Base-by-base conservation (phyloP, 345 rosid species). In the Combretum micranthum region DNA sequence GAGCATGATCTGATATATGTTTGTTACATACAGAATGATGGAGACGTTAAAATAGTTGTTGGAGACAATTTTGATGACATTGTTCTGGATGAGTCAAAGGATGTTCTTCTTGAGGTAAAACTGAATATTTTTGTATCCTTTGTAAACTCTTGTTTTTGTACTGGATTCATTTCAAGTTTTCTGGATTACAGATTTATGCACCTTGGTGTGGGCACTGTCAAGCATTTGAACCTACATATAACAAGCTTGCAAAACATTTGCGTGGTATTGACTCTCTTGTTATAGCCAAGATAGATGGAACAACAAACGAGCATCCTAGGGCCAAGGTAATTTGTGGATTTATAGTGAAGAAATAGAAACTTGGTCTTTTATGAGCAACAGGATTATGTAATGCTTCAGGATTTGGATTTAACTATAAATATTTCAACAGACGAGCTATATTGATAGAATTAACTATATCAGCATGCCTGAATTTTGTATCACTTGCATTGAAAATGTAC, bases 191-290 rank as follows among this genome's bases (percentile, higher is more conserved):
- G 99, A 83, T 93, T 51, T 82, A 93, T 69, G 97, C 99, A 58
- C 96, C 99, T 51, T 90, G 99, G 99, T 93, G 99, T 64, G 99
- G 99, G 56, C 99, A 93, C 76, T 93, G 99, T 75, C 96, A 93
- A 79, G 64, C 97, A 37, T 75, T 93, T 32, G 99, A 93, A 73
- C 96, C 96, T 52, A 85, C 84, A 50, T 93, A 90, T 54, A 77
- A 82, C 86, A 93, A 93, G 66, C 96, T 93, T 71, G 99, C 88
- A 44, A 85, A 82, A 75, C 96, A 90, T 79, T 77, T 94, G 49
- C 73, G 64, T 8, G 83, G 67, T 60, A 82, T 94, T 60, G 90
- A 94, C 48, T 90, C 97, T 48, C 59, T 94, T 49, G 85, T 94
- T 63, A 81, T 94, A 56, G 92, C 99, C 42, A 94, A 90, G 88